phyloP scores from a whole-genome alignment of 495 filamentous ascomycete species.

The Daldinia childiae region DNA sequence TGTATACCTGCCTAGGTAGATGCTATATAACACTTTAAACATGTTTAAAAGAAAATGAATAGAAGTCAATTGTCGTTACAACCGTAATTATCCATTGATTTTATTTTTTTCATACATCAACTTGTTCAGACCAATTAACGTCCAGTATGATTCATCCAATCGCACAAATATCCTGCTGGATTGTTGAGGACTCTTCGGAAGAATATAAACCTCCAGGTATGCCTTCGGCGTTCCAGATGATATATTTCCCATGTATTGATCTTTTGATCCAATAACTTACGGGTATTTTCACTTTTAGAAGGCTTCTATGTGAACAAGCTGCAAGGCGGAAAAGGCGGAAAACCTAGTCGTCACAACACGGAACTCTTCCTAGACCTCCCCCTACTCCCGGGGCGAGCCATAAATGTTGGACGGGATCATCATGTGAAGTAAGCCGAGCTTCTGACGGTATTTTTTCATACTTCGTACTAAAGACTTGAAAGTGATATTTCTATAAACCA shows the following conservation, averaged over 20 bases:
- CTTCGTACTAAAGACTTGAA: conserved; percentile 9
- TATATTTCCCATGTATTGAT: too few species aligned
- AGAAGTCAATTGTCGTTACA: background rate
- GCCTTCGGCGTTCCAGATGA: background rate
- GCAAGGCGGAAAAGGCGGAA: conserved; percentile 7
- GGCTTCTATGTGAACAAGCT: conserved; percentile 5
- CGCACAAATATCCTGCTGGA: conserved; percentile 41
- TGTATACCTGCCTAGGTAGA: background rate
- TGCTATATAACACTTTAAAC: background rate
- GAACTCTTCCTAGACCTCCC: conserved; percentile 14
- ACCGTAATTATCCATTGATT: background rate
- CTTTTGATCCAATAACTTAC: background rate
- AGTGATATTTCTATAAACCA: conserved; percentile 58
- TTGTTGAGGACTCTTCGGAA: conserved; percentile 5
- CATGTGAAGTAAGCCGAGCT: conserved; percentile 46
- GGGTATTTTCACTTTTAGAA: background rate
- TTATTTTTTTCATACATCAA: background rate
- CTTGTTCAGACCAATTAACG: background rate
- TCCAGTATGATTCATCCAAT: conserved; percentile 21
- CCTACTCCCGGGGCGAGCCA: conserved; percentile 10
- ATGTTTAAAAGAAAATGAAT: background rate
- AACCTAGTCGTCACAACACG: conserved; percentile 22
- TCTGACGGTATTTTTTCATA: background rate
- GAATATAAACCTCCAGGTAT: conserved; percentile 32
- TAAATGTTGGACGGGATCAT: conserved; percentile 49